Percentiles rank a stretch among this genome's conserved stretches.
Evolutionary conservation across 257 asterid species (phyloP).

Genomic region (Solanum peruvianum): DNA sequence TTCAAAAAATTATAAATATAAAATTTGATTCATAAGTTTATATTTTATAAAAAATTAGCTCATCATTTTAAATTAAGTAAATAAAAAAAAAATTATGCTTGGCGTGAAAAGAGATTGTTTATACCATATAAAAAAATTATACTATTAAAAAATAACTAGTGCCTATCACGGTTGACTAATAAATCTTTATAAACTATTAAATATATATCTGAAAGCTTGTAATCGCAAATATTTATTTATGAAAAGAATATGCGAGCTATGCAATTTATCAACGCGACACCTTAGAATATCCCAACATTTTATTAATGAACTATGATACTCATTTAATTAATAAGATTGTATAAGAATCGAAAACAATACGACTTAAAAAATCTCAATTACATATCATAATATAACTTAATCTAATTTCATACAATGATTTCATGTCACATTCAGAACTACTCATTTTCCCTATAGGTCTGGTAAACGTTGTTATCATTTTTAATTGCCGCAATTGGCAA

Average conservation of each 20-base stretch:
- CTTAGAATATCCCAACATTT: not conserved
- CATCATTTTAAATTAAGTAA: not conserved
- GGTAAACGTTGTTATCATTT: not conserved
- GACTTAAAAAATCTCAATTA: not conserved
- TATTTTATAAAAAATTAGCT: not conserved
- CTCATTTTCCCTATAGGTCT: not conserved
- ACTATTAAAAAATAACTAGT: not conserved
- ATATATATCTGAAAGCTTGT: not conserved
- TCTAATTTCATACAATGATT: not conserved
- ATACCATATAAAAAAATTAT: not conserved
- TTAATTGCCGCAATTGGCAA: not conserved
- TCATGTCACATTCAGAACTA: not conserved
- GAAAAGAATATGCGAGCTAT: not conserved
- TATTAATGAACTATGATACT: not conserved
- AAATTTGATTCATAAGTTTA: not conserved
- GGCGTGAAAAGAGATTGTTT: not conserved
- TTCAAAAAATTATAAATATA: not conserved
- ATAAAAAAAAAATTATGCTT: not conserved
- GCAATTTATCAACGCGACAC: not conserved
- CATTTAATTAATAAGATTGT: too few relatives aligned
- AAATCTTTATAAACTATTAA: not conserved
- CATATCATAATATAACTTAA: not conserved
- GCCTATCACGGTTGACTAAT: not conserved
- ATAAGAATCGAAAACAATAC: not conserved
- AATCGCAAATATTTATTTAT: not conserved